phyloP scores from a whole-genome alignment of 2,329 filamentous ascomycete genomes.

The Juglanconis oblonga region DNA sequence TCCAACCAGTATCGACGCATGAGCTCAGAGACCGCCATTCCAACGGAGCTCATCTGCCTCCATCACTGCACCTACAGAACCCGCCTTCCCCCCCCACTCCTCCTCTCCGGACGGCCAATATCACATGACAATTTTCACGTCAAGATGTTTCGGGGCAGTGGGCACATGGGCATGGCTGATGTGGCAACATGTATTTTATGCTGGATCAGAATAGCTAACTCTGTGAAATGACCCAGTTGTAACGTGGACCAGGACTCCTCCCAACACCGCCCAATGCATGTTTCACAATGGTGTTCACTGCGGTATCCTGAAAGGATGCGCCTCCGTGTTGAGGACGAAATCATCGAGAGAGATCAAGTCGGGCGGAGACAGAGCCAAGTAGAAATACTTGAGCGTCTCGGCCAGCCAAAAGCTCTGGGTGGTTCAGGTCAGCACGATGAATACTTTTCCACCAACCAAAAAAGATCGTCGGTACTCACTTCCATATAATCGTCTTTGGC shows the following conservation, averaged over 20 bases:
- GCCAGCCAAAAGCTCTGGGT: slow-evolving; percentile 92
- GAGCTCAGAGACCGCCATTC: too few species aligned
- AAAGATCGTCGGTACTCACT: slow-evolving; percentile 17
- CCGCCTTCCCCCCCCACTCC: too few species aligned
- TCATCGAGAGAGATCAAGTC: slow-evolving; percentile 65
- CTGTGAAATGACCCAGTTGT: neutral
- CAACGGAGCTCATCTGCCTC: too few species aligned
- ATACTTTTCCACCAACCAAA: too few species aligned
- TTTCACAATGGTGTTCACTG: slow-evolving; percentile 18
- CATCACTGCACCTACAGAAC: too few species aligned
- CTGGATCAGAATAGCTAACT: neutral
- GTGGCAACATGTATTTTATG: too few species aligned
- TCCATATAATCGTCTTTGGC: slow-evolving; percentile 39
- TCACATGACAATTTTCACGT: neutral
- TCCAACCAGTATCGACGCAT: too few species aligned
- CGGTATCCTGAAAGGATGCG: slow-evolving; percentile 54
- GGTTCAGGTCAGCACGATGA: too few species aligned
- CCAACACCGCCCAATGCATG: neutral
- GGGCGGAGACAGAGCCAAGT: slow-evolving; percentile 71
- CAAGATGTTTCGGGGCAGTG: neutral
- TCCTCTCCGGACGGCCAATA: too few species aligned
- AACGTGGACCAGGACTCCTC: neutral
- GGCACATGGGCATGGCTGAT: neutral
- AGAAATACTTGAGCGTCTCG: slow-evolving; percentile 92
- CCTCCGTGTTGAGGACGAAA: slow-evolving; percentile 65